phyloP scores from a whole-genome alignment of 1,139 yeast genomes.

The Pichia sp. region DNA sequence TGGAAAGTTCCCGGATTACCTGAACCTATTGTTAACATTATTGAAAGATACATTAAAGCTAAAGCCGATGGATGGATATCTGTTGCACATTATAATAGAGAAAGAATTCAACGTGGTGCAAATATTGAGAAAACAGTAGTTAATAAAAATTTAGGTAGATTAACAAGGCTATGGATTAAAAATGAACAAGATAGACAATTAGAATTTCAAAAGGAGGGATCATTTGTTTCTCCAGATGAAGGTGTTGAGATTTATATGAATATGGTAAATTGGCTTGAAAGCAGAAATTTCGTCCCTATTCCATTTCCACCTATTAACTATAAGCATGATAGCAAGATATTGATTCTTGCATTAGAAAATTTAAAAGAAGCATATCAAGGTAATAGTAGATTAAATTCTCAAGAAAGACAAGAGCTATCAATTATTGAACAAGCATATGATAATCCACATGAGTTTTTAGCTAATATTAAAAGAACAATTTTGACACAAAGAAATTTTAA shows the following conservation, averaged over 20 bases:
- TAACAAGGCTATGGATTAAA: constrained; percentile 88
- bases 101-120: constrained; percentile 78
- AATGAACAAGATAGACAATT: constrained; percentile 87
- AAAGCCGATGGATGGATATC: constrained; percentile 97
- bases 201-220: constrained; percentile 78
- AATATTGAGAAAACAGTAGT: constrained; percentile 93
- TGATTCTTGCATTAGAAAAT: constrained; percentile 83
- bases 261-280: constrained; percentile 90
- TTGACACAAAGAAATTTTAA: constrained; percentile 89
- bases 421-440: constrained; percentile 95
- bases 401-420: constrained; percentile 88
- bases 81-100: constrained; percentile 88
- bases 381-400: constrained; percentile 76
- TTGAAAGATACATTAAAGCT: constrained; percentile 83
- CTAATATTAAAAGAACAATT: constrained; percentile 73
- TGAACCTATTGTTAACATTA: constrained; percentile 77
- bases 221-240: constrained; percentile 77
- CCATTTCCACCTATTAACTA: constrained; percentile 92
- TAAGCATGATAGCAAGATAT: constrained; percentile 86
- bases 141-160: constrained; percentile 83
- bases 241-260: constrained; percentile 83
- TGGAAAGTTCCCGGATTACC: constrained; percentile 99
- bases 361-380: constrained; percentile 78
- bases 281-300: constrained; percentile 75
- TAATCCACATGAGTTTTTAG: constrained; percentile 88